Percentiles rank a stretch among this genome's conserved stretches.
phyloP scores from a whole-genome alignment of 2,329 filamentous ascomycete genomes.

The Penicillium hesseltinei region DNA sequence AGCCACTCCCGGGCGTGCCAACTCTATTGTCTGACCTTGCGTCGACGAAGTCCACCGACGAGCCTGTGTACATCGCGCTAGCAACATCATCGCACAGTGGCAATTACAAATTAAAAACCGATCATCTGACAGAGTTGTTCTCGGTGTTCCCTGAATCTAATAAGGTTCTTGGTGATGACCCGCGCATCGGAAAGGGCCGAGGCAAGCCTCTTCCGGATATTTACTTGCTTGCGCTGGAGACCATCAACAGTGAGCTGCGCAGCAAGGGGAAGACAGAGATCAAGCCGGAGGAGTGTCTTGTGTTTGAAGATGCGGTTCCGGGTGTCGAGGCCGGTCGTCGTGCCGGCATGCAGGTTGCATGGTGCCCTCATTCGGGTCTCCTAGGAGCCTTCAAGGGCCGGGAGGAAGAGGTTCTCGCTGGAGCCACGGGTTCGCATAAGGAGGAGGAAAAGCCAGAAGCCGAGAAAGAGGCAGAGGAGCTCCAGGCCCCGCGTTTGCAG shows the following conservation, averaged over 20 bases:
- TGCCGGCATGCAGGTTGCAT: constrained; percentile 91
- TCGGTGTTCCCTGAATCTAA: constrained; percentile 63
- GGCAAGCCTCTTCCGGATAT: constrained; percentile 96
- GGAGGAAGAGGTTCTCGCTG: constrained; percentile 80
- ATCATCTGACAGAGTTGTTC: constrained; percentile 54
- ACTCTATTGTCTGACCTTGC: constrained; percentile 57
- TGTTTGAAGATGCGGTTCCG: constrained; percentile 93
- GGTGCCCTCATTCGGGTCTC: constrained; percentile 82
- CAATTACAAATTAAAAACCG: constrained; percentile 77
- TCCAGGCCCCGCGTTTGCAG: constrained; percentile 38
- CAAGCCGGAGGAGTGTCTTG: constrained; percentile 80
- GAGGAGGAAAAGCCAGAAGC: constrained; percentile 48
- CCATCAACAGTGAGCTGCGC: constrained; percentile 72
- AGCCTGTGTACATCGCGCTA: constrained; percentile 72
- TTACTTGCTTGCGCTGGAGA: constrained; percentile 79
- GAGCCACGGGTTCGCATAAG: constrained; percentile 69
- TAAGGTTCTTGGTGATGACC: constrained; percentile 81
- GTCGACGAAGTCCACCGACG: constrained; percentile 35
- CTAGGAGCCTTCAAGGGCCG: constrained; percentile 71
- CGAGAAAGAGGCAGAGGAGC: constrained; percentile 41
- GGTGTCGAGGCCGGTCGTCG: constrained; percentile 87
- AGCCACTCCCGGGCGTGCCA: constrained; percentile 74
- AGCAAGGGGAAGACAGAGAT: constrained; percentile 60
- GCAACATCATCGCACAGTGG: constrained; percentile 72
- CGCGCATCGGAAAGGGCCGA: constrained; percentile 70